Evolutionary conservation across 306 rosid genomes (phyloP).

Genomic region (Gynostemma pentaphyllum): DNA sequence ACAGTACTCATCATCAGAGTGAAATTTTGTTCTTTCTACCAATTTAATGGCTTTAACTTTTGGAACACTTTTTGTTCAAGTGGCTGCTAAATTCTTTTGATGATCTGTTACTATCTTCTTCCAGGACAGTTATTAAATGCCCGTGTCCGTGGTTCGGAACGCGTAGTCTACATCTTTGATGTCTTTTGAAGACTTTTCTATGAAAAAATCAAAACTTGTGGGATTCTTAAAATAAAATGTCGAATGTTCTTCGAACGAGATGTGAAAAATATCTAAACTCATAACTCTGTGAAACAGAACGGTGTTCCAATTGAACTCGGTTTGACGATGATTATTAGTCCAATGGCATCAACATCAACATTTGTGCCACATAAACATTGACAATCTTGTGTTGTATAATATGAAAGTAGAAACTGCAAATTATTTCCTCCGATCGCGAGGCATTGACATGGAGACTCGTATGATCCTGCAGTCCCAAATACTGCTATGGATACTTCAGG

Average conservation of each 20-base stretch:
- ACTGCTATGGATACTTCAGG: background rate
- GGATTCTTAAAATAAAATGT: background rate
- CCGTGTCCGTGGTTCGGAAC: background rate
- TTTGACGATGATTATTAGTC: background rate
- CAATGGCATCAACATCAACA: background rate
- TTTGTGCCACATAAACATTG: background rate
- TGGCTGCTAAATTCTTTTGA: background rate
- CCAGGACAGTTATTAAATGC: conserved; percentile 7
- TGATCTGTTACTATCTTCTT: background rate
- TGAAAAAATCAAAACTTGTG: background rate
- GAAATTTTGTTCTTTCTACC: conserved; percentile 12
- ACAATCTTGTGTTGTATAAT: background rate
- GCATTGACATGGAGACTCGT: background rate
- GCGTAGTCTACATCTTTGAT: background rate
- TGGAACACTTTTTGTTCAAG: background rate
- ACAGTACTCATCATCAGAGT: conserved; percentile 5
- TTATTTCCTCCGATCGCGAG: background rate
- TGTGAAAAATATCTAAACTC: background rate
- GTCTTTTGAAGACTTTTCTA: background rate
- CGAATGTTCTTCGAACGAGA: background rate
- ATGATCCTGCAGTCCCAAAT: background rate
- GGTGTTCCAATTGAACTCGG: background rate
- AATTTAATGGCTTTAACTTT: conserved; percentile 4
- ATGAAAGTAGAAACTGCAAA: background rate
- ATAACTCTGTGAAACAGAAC: background rate